Percentiles rank a stretch among this genome's conserved stretches.
These are phyloP conservation scores for Amylostereum areolatum DNA, from an alignment of 1,284 basidiomycete species.

Conservation along the genomic window DNA sequence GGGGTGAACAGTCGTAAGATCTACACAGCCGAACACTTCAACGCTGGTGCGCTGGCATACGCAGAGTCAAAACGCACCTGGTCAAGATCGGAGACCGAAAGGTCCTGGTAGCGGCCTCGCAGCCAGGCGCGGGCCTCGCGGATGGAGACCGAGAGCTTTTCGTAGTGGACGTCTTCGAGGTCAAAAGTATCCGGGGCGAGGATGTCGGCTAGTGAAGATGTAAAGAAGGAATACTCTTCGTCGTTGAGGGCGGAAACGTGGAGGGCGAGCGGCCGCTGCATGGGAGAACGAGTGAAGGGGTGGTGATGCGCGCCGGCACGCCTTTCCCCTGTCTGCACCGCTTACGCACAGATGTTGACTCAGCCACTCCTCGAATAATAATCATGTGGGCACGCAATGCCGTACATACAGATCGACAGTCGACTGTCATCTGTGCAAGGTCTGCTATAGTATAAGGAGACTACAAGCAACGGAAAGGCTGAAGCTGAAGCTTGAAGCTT, in stretches of 20 bases:
- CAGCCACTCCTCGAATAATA: too few relatives aligned
- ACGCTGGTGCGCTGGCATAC: conserved; percentile 2
- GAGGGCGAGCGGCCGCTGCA: conserved; percentile 50
- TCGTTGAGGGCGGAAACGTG: conserved; percentile 72
- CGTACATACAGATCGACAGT: too few relatives aligned
- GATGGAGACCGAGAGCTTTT: conserved; percentile 43
- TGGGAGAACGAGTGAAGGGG: too few relatives aligned
- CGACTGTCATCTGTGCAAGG: too few relatives aligned
- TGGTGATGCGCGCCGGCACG: too few relatives aligned
- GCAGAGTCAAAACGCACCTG: conserved; percentile 29
- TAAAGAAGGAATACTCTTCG: conserved; percentile 62
- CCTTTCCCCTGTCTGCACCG: too few relatives aligned
- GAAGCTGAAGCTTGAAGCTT: too few relatives aligned
- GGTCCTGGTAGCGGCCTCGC: conserved; percentile 55
- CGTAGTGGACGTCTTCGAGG: conserved; percentile 43
- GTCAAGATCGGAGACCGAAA: conserved; percentile 52
- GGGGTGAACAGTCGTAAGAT: conserved; percentile 61
- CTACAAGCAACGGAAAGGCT: too few relatives aligned
- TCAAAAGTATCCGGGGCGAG: conserved; percentile 25
- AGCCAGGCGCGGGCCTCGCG: conserved; percentile 72
- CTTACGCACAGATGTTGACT: too few relatives aligned
- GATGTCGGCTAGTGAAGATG: conserved; percentile 52
- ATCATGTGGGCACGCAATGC: too few relatives aligned
- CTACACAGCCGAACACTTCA: conserved; percentile 26
- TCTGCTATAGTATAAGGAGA: too few relatives aligned